Evolutionary conservation across 1,139 yeast species (phyloP), one percentile per base, ranked within the genome.

Genomic region (Suhomyces choctaworum): DNA sequence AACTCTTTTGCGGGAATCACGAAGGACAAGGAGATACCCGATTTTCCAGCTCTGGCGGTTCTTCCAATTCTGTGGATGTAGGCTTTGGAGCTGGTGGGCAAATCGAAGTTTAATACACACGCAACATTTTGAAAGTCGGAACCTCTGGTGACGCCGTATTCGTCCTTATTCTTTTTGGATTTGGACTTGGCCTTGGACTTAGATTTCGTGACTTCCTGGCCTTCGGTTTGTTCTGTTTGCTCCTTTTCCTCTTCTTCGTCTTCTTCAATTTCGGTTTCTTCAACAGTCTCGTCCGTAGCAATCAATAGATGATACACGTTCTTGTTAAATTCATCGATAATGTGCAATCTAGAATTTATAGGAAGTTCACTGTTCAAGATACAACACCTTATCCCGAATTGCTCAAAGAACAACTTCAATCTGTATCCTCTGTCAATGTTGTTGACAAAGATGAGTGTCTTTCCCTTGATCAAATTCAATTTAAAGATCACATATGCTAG

Each of bases 71-170:
- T 78, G 61, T 94, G 99, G 27, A 89, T 82, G 56, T 94, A 94
- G 5, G 96, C 80, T 54, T 84, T 84, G 4, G 97, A 82, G 5
- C 95, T 81, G 3, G 88, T 76, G 27, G 99, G 98, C 47, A 94
- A 70, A 59, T 94, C 99, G 58, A 94, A 94, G 62, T 94, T 94
- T 46, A 94, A 70, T 4, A 94, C 98, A 66, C 97, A 92, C 12
- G 97, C 94, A 44, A 94, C 97, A 52, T 92, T 90, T 51, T 78
- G 82, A 70, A 94, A 94, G 63, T 94, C 99, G 25, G 94, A 95
- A 52, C 99, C 98, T 61, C 99, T 79, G 21, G 96, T 85, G 27
- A 90, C 97, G 46, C 97, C 96, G 56, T 85, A 92, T 10, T 34
- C 37, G 15, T 92, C 97, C 41, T 70, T 73, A 51, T 82, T 89